Conservation (phyloP, 768 basidiomycete species). For the Termitomyces bulborhizus region DNA sequence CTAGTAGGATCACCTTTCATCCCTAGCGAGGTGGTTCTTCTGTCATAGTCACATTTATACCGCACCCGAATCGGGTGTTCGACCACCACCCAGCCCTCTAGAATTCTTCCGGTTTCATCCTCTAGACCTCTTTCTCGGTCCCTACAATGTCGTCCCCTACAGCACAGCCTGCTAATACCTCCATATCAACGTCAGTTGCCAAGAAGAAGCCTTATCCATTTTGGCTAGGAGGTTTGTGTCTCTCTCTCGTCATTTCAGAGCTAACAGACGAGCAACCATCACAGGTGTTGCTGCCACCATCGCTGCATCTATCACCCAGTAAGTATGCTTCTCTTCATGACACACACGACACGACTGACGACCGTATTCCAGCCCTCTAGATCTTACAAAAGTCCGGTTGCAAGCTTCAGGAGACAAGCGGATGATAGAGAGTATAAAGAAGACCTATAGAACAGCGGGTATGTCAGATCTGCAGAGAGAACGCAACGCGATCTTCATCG, state of each 20-base stretch:
- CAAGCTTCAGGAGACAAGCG: conserved; percentile 91
- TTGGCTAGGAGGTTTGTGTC: conserved; percentile 67
- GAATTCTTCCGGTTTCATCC: neutral
- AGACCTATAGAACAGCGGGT: conserved; percentile 80
- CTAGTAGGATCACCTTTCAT: conserved; percentile 1
- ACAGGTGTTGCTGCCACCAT: conserved; percentile 78
- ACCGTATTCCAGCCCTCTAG: conserved; percentile 51
- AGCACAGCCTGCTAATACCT: conserved; percentile 1
- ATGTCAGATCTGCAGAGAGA: conserved; percentile 12
- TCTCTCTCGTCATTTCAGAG: neutral
- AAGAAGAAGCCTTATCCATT: conserved; percentile 79
- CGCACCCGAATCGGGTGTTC: neutral
- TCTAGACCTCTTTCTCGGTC: conserved; percentile 2
- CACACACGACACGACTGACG: neutral
- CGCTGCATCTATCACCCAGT: conserved; percentile 87
- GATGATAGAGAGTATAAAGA: conserved; percentile 78
- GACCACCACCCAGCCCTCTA: neutral
- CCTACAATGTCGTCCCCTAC: conserved; percentile 11
- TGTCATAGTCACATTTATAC: conserved; percentile 3
- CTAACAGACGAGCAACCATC: conserved; percentile 13
- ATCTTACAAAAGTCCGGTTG: conserved; percentile 87
- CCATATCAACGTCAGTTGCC: conserved; percentile 11
- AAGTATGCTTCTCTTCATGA: conserved; percentile 39
- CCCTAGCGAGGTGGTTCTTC: neutral
- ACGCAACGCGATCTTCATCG: neutral